Conservation (phyloP, 108 stramenopile species). For the Stephanodiscus minutulus region DNA sequence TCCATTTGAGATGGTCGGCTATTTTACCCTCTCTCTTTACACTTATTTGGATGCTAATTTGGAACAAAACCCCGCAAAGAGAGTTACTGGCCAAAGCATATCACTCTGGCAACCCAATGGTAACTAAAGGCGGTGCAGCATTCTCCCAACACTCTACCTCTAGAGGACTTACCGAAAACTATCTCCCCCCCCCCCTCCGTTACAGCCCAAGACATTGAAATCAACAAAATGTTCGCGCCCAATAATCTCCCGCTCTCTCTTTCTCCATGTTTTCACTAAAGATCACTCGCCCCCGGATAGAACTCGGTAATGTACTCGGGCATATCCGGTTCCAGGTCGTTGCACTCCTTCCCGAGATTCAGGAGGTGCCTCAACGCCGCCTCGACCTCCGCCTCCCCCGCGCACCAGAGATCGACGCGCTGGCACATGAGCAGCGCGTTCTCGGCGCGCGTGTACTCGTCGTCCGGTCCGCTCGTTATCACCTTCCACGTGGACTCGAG, state of each 20-base stretch:
- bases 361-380: constrained; percentile 82
- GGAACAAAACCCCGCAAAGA: too few relatives aligned
- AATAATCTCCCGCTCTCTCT: not conserved
- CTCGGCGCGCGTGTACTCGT: constrained; percentile 73
- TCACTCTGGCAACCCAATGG: too few relatives aligned
- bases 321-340: constrained; percentile 72
- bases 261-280: constrained; percentile 38
- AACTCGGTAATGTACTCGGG: constrained; percentile 86
- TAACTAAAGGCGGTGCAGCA: too few relatives aligned
- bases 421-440: constrained; percentile 88
- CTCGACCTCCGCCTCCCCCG: constrained; percentile 85
- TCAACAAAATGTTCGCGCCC: not conserved
- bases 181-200: too few relatives aligned
- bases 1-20: too few relatives aligned
- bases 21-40: too few relatives aligned
- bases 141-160: too few relatives aligned
- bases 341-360: constrained; percentile 76
- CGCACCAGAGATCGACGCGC: constrained; percentile 89
- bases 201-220: too few relatives aligned
- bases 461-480: constrained; percentile 68
- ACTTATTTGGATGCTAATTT: too few relatives aligned
- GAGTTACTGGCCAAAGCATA: too few relatives aligned
- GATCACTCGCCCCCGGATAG: constrained; percentile 82
- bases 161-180: too few relatives aligned
- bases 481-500: constrained; percentile 62